Evolutionary conservation across 805 yeast species (phyloP), one percentile per base, ranked within the genome.

Genomic region (Phaffomyces antillensis): DNA sequence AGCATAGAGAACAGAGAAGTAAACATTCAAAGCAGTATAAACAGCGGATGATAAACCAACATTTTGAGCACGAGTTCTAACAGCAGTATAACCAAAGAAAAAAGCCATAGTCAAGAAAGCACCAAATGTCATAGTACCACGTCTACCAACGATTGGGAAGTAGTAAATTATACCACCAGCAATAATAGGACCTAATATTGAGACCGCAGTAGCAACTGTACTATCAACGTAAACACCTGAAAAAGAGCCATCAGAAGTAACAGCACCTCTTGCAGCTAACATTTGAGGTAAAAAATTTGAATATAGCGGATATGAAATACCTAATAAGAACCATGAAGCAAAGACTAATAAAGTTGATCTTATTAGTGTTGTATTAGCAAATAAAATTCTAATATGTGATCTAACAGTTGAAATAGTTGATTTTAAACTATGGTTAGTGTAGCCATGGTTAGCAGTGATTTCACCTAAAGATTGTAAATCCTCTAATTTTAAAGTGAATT

Each of bases 61-160:
- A 53, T 76, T 77, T 61, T 72, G 72, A 10, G 23, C 65, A 38
- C 75, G 64, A 0, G 79, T 70, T 53, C 71, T 71, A 16, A 80
- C 80, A 4, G 81, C 75, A 13, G 86, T 81, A 46, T 81, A 79
- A 26, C 79, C 79, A 54, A 79, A 79, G 52, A 81, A 62, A 41
- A 81, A 67, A 2, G 76, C 74, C 63, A 81, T 81, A 0, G 80
- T 68, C 28, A 73, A 50, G 4, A 79, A 36, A 9, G 78, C 72
- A 26, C 84, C 79, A 33, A 67, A 56, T 0, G 65, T 65, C 70
- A 80, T 68, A 1, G 81, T 73, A 7, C 83, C 83, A 53, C 76
- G 72, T 55, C 84, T 66, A 8, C 83, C 82, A 31, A 77, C 63
- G 5, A 28, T 23, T 16, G 50, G 58, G 45, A 28, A 47, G 11